Percentiles rank a stretch among this genome's conserved stretches.
phyloP scores from a whole-genome alignment of 495 filamentous ascomycete species.

The Aspergillus asperescens region DNA sequence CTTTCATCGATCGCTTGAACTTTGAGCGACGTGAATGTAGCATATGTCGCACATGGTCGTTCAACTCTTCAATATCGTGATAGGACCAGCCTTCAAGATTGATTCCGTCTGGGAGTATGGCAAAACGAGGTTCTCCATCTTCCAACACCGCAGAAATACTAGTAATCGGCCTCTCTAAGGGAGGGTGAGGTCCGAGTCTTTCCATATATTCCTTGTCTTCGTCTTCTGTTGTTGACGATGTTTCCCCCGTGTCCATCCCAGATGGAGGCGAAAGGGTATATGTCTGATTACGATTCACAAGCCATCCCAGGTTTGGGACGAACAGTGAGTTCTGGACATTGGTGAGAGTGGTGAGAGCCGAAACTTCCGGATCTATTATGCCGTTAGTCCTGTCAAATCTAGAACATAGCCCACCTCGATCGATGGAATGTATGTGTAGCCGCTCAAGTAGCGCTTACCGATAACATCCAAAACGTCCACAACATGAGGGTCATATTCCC shows the following conservation, averaged over 20 bases:
- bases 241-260: constrained; percentile 27
- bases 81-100: constrained; percentile 62
- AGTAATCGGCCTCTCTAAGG: constrained; percentile 27
- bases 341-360: constrained; percentile 66
- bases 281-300: constrained; percentile 65
- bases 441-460: constrained; percentile 37
- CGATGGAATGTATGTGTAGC: background rate
- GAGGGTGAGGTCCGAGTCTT: constrained; percentile 22
- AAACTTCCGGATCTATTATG: constrained; percentile 63
- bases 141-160: constrained; percentile 33
- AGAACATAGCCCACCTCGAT: background rate
- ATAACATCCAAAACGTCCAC: constrained; percentile 69
- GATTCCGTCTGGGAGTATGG: constrained; percentile 50
- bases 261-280: constrained; percentile 59
- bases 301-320: constrained; percentile 60
- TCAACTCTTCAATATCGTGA: constrained; percentile 64
- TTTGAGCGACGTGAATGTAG: constrained; percentile 69
- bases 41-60: constrained; percentile 79
- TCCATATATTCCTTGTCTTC: constrained; percentile 26
- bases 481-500: constrained; percentile 53
- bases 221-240: constrained; percentile 28
- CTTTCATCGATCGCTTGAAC: constrained; percentile 69
- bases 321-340: constrained; percentile 79
- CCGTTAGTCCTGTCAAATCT: background rate
- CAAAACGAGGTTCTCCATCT: constrained; percentile 30